Percentiles rank a stretch among this genome's conserved stretches.
Evolutionary conservation across 75 land plant species (phyloP).

Genomic region (Azolla pinnata): DNA sequence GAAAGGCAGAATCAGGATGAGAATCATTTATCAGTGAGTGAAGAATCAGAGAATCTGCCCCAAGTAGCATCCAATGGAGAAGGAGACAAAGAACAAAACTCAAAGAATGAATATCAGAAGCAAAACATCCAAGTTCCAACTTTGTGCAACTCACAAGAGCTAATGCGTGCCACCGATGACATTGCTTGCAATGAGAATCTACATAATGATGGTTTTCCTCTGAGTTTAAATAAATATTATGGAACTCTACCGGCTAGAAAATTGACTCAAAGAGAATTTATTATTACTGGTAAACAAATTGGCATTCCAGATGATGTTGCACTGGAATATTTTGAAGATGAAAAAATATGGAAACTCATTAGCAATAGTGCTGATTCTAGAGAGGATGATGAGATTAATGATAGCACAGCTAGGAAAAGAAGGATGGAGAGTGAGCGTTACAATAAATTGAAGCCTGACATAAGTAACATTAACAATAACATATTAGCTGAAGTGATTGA

Average conservation of each 20-base stretch:
- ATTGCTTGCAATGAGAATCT: no score
- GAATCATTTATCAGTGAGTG: background rate
- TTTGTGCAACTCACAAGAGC: background rate
- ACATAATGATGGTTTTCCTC: no score
- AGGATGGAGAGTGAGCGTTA: background rate
- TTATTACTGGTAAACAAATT: background rate
- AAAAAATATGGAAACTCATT: conserved; percentile 3
- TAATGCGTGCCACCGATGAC: no score
- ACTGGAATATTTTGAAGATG: conserved; percentile 7
- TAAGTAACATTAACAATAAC: no score
- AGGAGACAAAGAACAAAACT: background rate
- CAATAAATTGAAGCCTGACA: no score
- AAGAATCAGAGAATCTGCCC: background rate
- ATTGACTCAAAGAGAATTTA: background rate
- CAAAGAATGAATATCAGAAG: background rate
- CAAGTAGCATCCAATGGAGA: background rate
- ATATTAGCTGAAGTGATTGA: conserved; percentile 34
- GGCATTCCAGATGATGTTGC: background rate
- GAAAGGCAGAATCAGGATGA: background rate
- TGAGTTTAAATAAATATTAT: no score
- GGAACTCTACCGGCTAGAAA: background rate
- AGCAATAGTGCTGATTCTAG: background rate
- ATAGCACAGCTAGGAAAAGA: background rate
- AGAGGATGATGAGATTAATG: background rate
- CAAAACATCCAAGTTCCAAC: background rate